phyloP scores from a whole-genome alignment of 2,329 filamentous ascomycete species.

The Hypomyces rosellus region DNA sequence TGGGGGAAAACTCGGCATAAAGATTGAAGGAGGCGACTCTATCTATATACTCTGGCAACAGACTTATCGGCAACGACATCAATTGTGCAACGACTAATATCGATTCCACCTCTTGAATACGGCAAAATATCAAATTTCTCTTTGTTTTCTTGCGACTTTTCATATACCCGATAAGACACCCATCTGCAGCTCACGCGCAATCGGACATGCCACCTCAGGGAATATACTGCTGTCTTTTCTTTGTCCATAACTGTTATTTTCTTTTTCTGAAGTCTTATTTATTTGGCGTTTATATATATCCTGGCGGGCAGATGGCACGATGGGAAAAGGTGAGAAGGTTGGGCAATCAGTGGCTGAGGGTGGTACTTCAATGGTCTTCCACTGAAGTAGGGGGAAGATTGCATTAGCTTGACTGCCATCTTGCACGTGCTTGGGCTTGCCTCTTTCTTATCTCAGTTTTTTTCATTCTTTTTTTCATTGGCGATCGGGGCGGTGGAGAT shows the following conservation, averaged over 20 bases:
- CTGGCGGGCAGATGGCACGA: too few relatives aligned
- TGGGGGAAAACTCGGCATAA: constrained; percentile 5
- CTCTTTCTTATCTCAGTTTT: too few relatives aligned
- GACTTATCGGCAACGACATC: constrained; percentile 22
- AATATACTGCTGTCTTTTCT: neutral
- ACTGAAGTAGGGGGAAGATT: too few relatives aligned
- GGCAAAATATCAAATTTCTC: neutral
- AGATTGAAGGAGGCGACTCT: constrained; percentile 16
- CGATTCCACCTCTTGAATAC: too few relatives aligned
- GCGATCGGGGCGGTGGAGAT: too few relatives aligned
- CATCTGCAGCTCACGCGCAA: constrained; percentile 5
- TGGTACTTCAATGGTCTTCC: too few relatives aligned
- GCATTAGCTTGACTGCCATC: too few relatives aligned
- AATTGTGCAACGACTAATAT: neutral
- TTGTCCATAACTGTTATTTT: constrained; percentile 1
- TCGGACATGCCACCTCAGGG: neutral
- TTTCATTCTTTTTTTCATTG: too few relatives aligned
- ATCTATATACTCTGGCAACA: constrained; percentile 27
- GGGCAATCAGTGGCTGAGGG: too few relatives aligned
- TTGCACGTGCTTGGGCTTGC: too few relatives aligned
- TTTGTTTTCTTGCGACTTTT: constrained; percentile 2
- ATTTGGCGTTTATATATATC: neutral
- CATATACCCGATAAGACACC: neutral
- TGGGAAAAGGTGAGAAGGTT: too few relatives aligned
- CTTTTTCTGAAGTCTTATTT: neutral